A percentile compares a stretch with the other conserved stretches of the same genome.
Evolutionary conservation across 495 filamentous ascomycete genomes (phyloP).

Genomic region (Penicillium herquei): DNA sequence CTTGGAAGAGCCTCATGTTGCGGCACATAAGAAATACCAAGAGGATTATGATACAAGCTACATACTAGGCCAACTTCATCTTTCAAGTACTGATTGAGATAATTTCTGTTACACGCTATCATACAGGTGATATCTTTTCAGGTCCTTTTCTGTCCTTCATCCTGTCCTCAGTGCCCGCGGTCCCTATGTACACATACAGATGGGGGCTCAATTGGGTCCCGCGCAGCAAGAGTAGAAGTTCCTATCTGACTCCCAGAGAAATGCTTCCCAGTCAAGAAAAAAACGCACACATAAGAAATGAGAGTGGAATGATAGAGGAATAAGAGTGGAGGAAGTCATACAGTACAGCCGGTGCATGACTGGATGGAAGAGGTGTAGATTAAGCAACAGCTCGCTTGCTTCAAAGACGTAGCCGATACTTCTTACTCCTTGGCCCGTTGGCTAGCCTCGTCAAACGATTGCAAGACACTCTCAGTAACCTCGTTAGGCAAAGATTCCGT

Average conservation of each 20-base stretch:
- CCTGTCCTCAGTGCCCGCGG: slow-evolving; percentile 4
- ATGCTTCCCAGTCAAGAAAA: slow-evolving; percentile 7
- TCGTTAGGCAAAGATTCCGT: neutral
- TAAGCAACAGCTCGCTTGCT: neutral
- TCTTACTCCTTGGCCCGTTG: neutral
- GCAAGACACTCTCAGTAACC: slow-evolving; percentile 49
- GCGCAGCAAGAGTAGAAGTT: neutral
- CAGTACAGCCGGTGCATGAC: neutral
- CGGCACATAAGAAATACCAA: too few relatives aligned
- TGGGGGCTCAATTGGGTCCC: neutral
- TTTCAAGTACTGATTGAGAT: neutral
- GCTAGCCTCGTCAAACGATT: slow-evolving; percentile 49
- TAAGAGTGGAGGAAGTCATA: slow-evolving; percentile 8
- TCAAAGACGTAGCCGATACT: neutral
- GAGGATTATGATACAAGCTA: too few relatives aligned
- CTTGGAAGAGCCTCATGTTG: too few relatives aligned
- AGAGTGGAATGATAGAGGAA: slow-evolving; percentile 5
- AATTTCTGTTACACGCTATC: neutral
- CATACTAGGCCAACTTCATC: too few relatives aligned
- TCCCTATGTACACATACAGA: slow-evolving; percentile 21
- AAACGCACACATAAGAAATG: neutral
- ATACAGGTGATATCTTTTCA: neutral
- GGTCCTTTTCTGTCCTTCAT: neutral
- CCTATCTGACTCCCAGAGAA: slow-evolving; percentile 12
- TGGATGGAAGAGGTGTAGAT: neutral